Base-by-base conservation (phyloP, 805 yeast genomes). In the Blastobotrys peoriensis region DNA sequence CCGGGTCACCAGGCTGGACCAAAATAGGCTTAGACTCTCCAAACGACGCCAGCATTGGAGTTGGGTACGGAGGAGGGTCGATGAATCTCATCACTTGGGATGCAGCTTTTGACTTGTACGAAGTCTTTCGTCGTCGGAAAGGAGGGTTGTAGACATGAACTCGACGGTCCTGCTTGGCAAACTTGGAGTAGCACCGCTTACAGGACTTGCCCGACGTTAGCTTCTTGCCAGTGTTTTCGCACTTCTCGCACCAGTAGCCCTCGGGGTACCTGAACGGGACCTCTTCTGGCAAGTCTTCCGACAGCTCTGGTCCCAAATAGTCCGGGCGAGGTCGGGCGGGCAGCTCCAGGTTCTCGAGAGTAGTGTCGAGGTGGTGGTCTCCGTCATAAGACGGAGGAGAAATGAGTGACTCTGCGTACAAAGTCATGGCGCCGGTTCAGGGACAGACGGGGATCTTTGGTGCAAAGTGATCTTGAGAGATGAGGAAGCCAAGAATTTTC, bases 1-100 rank as follows among this genome's bases (percentile, higher is more conserved):
- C 55, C 1, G 91, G 89, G 54, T 85, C 93, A 1, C 94, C 94
- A 0, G 94, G 89, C 15, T 55, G 58, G 1, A 83, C 81, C 9
- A 74, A 61, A 10, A 71, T 41, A 1, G 77, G 70, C 40, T 53
- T n/a, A 41, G 61, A 62, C 5, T 60, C 59, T 2, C 65, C 64
- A 5, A 54, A 47, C 5, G 51, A 56, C 19, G 56, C 58, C 28
- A 44, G 54, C 22, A 45, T 47, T 22, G 52, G 41, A 38, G 23
- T 16, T 4, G 37, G 36, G 4, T 21, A 33, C 35, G 47, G 56
- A 46, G 45, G 57, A 17, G 48, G 48, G 20, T 22, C 52, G 43
- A 21, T 46, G n/a, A 54, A 46, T 36, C 45, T n/a, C 41, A 38
- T 20, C 5, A 20, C 25, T 17, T 20, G 30, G 8, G 30, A 25